Base-by-base conservation (phyloP, 768 basidiomycete genomes). In the Baorangia bicolor region DNA sequence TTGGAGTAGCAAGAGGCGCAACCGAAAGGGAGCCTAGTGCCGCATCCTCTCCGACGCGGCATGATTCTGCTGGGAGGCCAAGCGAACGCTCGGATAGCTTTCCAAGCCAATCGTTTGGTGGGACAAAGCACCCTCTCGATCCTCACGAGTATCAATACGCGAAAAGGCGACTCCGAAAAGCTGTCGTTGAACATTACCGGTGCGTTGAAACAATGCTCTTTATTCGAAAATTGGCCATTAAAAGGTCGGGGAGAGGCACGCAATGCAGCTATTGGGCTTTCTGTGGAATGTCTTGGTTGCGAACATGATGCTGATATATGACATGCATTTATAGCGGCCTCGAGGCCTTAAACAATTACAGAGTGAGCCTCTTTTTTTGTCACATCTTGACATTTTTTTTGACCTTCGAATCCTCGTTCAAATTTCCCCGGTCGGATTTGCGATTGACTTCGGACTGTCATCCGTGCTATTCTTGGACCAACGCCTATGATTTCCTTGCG, bases 331-430 rank as follows among this genome's bases (percentile, higher is more conserved):
- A 37, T 63, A 90, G 92, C 18, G 88, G 82, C 11, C 75, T 97
- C 21, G 94, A 96, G 67, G 74, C 88, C 49, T 76, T 99, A 57
- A 90, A 93, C 62, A 92, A 92, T 66, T 99, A 96, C 70, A 81
- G 93, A 31, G 93, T 93, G 44, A 48, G 58, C n/a, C 3, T 47
- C 31, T 31, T n/a, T 44, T 33, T 21, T 18, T 30, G 27, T n/a
- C 49, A 10, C 13, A 30, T 49, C n/a, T 34, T 64, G 31, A 45
- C 30, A 38, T 10, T 20, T 49, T 20, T 49, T 38, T 28, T 49
- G 20, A 49, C n/a, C 48, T n/a, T 45, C 14, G 3, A 25, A 20
- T 18, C 25, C 13, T 28, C 2, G 8, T 47, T 40, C 28, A 27
- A 61, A 49, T 34, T 5, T 28, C 7, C 8, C 49, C 31, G 37